A percentile compares a stretch with the other conserved stretches of the same genome.
These are phyloP conservation scores for Penicillium coprophilum DNA, from an alignment of 495 filamentous ascomycete genomes.

Conservation along the genomic window DNA sequence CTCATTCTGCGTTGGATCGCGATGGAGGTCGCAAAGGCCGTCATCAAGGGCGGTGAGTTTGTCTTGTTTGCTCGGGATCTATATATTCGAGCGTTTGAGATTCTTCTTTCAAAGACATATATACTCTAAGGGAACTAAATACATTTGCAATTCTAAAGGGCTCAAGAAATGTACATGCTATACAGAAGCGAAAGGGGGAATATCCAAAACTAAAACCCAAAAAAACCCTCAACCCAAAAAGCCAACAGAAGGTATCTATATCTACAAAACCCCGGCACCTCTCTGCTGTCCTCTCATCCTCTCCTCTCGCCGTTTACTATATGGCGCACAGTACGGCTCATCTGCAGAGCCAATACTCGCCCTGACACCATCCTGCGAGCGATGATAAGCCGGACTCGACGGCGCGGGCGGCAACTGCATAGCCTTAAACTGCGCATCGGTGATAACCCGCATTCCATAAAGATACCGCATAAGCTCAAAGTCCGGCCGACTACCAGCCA, in stretches of 20 bases:
- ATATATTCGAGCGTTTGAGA: neutral
- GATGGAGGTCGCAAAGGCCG: conserved; percentile 8
- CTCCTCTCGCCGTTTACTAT: conserved; percentile 46
- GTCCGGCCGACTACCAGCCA: conserved; percentile 42
- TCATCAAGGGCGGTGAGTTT: conserved; percentile 28
- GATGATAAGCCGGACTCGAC: conserved; percentile 47
- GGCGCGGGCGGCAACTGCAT: conserved; percentile 45
- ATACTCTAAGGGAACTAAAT: neutral
- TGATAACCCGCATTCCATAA: conserved; percentile 42
- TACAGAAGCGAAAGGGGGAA: conserved; percentile 15
- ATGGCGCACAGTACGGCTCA: conserved; percentile 47
- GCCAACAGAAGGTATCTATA: neutral
- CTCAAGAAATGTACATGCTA: conserved; percentile 5
- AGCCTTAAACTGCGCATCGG: conserved; percentile 47
- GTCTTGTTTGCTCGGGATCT: conserved; percentile 20
- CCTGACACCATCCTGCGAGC: conserved; percentile 42
- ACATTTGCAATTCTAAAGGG: neutral
- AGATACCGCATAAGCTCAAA: conserved; percentile 50
- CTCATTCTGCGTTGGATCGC: conserved; percentile 4
- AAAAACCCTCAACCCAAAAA: neutral
- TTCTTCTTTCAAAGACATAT: neutral
- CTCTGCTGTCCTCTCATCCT: conserved; percentile 41
- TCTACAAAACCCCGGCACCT: conserved; percentile 36
- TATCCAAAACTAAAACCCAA: neutral
- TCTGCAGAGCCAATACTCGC: conserved; percentile 46